These are phyloP conservation scores for Kwoniella shandongensis DNA, from an alignment of 768 basidiomycete species.

Conservation along the genomic window DNA sequence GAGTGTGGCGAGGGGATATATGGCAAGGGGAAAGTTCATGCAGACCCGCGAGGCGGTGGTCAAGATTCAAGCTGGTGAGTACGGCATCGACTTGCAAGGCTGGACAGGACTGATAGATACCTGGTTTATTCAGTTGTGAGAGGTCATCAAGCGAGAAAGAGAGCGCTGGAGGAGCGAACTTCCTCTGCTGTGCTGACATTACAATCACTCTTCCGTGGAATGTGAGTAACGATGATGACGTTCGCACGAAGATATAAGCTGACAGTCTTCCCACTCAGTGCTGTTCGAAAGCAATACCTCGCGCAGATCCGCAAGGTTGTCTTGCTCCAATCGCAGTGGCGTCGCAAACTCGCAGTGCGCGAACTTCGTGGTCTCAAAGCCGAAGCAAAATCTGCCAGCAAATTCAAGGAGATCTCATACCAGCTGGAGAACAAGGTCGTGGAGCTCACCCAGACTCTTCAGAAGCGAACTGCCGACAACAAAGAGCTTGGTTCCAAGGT, in stretches of 20 bases:
- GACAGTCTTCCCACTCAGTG: constrained; percentile 22
- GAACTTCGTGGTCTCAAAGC: constrained; percentile 78
- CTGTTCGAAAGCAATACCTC: constrained; percentile 37
- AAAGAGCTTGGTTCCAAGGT: constrained; percentile 78
- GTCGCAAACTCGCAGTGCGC: constrained; percentile 80
- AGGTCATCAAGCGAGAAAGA: constrained; percentile 48
- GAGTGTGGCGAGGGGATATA: constrained; percentile 65
- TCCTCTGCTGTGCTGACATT: constrained; percentile 67
- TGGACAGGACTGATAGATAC: not conserved
- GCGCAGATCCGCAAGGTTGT: constrained; percentile 64
- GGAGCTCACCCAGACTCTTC: constrained; percentile 90
- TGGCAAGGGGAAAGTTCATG: constrained; percentile 71
- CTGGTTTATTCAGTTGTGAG: constrained; percentile 37
- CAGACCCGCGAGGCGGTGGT: constrained; percentile 65
- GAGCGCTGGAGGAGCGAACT: constrained; percentile 58
- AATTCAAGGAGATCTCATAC: constrained; percentile 97
- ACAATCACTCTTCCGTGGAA: constrained; percentile 81
- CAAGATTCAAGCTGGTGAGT: constrained; percentile 82
- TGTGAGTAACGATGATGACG: constrained; percentile 72
- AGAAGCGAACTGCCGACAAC: constrained; percentile 85
- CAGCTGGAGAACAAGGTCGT: constrained; percentile 98
- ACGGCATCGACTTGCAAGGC: not conserved
- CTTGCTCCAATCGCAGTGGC: constrained; percentile 85
- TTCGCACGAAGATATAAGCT: constrained; percentile 13
- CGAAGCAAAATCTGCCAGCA: constrained; percentile 94